Conservation (phyloP, 805 yeast genomes). For the Saturnispora dispora region DNA sequence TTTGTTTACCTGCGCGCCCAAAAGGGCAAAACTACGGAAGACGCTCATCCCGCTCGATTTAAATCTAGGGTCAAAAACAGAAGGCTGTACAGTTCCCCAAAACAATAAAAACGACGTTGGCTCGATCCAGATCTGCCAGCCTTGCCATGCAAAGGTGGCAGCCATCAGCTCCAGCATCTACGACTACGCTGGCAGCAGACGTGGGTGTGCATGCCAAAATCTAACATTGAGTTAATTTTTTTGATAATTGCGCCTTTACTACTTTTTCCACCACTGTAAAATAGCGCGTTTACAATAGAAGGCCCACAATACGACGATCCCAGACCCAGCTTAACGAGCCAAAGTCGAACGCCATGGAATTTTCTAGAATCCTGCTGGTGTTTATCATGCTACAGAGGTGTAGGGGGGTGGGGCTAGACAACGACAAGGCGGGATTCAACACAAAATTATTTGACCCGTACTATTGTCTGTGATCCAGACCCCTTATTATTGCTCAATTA, state of each 20-base stretch:
- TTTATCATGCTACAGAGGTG: too few relatives aligned
- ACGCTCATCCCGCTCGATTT: background rate
- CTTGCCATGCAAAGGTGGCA: background rate
- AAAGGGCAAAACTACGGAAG: background rate
- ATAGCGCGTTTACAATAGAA: background rate
- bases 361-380: background rate
- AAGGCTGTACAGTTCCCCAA: background rate
- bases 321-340: background rate
- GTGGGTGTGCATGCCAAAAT: too few relatives aligned
- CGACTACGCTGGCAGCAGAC: too few relatives aligned
- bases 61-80: background rate
- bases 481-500: too few relatives aligned
- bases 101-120: background rate
- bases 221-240: background rate
- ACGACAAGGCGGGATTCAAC: too few relatives aligned
- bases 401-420: too few relatives aligned
- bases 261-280: too few relatives aligned
- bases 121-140: background rate
- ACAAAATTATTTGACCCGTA: too few relatives aligned
- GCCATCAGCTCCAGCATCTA: too few relatives aligned
- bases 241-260: too few relatives aligned
- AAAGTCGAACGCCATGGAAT: background rate
- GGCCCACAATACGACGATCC: background rate
- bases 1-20: background rate
- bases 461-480: too few relatives aligned